Evolutionary conservation across 345 rosid genomes (phyloP).

Genomic region (Corymbia maculata): DNA sequence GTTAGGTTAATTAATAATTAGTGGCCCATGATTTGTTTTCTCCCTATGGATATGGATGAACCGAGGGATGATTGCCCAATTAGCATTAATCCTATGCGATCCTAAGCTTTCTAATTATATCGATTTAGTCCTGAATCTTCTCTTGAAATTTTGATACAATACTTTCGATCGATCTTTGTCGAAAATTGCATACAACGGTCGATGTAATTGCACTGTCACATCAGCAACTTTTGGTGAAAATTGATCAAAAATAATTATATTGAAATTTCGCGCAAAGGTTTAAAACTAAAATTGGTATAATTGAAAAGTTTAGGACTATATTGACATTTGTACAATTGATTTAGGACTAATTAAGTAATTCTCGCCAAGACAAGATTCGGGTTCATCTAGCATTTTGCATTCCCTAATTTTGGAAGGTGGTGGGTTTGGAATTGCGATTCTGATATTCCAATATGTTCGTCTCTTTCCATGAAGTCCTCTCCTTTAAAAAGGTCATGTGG

Average conservation of each 20-base stretch:
- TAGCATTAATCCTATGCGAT: background rate
- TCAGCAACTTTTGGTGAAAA: rapidly evolving
- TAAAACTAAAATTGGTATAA: background rate
- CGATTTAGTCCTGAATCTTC: rapidly evolving
- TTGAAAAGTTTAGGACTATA: background rate
- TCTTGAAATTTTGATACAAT: background rate
- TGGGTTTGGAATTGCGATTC: background rate
- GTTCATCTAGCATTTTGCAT: background rate
- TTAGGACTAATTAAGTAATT: rapidly evolving
- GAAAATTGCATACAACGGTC: background rate
- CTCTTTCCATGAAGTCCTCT: background rate
- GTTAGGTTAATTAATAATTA: background rate
- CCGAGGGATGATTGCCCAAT: background rate
- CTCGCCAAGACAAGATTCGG: background rate
- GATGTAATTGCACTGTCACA: rapidly evolving
- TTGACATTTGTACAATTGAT: background rate
- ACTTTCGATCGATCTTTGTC: rapidly evolving
- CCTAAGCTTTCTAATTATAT: background rate
- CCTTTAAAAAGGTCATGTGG: background rate
- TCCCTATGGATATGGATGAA: background rate
- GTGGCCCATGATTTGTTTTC: background rate
- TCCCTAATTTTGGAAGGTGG: background rate
- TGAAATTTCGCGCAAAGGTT: no score
- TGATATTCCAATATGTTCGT: background rate
- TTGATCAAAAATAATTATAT: background rate